phyloP scores from a whole-genome alignment of 2,329 filamentous ascomycete genomes.

The Talaromyces funiculosus region DNA sequence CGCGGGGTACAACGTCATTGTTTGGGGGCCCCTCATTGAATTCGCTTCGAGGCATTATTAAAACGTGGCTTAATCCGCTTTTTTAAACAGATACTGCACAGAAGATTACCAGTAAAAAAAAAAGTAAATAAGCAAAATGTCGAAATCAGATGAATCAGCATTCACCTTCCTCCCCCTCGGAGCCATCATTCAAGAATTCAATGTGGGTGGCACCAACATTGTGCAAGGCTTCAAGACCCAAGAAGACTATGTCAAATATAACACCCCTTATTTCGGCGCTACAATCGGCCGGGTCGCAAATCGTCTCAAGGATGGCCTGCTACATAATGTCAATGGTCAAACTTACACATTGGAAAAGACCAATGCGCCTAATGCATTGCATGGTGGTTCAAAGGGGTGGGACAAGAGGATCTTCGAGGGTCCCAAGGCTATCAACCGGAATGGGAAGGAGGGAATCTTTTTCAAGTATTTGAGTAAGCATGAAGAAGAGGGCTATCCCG shows the following conservation, averaged over 20 bases:
- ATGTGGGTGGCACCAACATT: conserved; percentile 73
- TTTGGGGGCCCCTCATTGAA: not conserved
- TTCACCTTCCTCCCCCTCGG: conserved; percentile 44
- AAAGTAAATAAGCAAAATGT: conserved; percentile 14
- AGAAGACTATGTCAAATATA: conserved; percentile 68
- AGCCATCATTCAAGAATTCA: conserved; percentile 61
- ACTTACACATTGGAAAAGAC: conserved; percentile 66
- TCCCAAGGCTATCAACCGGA: conserved; percentile 52
- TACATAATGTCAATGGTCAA: conserved; percentile 64
- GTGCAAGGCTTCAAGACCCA: conserved; percentile 77
- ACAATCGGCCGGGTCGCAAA: conserved; percentile 85
- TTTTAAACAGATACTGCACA: not conserved
- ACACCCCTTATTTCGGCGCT: conserved; percentile 79
- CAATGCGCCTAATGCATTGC: conserved; percentile 67
- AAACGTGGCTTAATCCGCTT: not conserved
- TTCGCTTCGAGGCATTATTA: not conserved
- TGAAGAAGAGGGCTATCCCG: conserved; percentile 86
- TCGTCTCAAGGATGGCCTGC: conserved; percentile 65
- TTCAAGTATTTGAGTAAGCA: conserved; percentile 66
- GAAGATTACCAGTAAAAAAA: not conserved
- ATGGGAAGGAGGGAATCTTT: conserved; percentile 61
- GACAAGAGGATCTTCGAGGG: conserved; percentile 73
- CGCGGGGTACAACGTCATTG: conserved; percentile 1
- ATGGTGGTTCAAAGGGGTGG: conserved; percentile 69
- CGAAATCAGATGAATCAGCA: conserved; percentile 26